Base-by-base conservation (phyloP, 345 rosid genomes). In the Eutrema yunnanense region DNA sequence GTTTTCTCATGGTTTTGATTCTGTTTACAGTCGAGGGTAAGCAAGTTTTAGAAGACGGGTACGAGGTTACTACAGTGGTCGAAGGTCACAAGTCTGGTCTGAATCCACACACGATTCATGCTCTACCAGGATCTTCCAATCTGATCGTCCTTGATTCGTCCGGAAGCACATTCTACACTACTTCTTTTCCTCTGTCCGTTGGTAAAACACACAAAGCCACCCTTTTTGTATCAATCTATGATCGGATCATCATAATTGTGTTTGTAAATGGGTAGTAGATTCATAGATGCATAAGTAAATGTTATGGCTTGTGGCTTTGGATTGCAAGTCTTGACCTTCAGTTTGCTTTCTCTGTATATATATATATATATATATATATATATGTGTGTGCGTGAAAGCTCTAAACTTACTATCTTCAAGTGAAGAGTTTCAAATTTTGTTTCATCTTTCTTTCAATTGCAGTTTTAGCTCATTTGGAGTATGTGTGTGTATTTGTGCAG, bases 1-100 rank as follows among this genome's bases (percentile, higher is more conserved):
- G 4, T n/a, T 27, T 66, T 46, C n/a, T 41, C 11, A 7, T 44
- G 54, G 6, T 62, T 51, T 46, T 62, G 50, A 22, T 67, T 41
- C 2, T 57, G 4, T 22, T 67, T 46, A 10, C 83, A 82, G 85
- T 66, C 22, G 9, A 55, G 69, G 26, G 80, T 57, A 65, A 83
- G 51, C 60, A 5, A 6, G 52, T 86, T 51, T 70, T 82, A 13
- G 95, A 86, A 81, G 88, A 85, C 5, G 90, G 92, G 47, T 89
- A 86, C 80, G 77, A 65, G 3, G 91, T 88, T 6, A 86, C 84
- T 6, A 86, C 90, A 2, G 79, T 83, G 65, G 14, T 86, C 55
- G 83, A 84, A 46, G 91, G 91, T 16, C 79, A 81, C 57, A 75
- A 82, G 66, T 66, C 78, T 22, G 69, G 82, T 5, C 67, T 86